Conservation (phyloP, 2,329 filamentous ascomycete species). For the Fusarium beomiforme region DNA sequence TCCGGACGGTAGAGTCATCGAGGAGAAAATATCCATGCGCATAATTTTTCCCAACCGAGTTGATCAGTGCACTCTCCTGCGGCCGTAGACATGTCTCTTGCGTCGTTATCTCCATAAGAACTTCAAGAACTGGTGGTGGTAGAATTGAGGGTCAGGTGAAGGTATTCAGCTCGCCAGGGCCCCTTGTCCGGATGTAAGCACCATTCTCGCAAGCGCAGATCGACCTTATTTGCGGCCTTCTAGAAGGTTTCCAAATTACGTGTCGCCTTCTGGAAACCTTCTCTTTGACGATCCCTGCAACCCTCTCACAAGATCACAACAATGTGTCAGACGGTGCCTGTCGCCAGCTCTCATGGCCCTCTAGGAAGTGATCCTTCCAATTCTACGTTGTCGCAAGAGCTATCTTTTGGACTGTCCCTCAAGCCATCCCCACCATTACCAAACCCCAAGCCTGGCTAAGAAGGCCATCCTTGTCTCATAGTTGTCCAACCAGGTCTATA, state of each 20-base stretch:
- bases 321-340: conserved; percentile 10
- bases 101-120: neutral
- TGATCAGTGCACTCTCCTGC: conserved; percentile 13
- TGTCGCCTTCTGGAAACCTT: conserved; percentile 9
- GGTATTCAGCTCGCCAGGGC: conserved; percentile 1
- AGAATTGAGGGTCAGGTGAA: conserved; percentile 12
- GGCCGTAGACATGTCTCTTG: neutral
- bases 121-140: conserved; percentile 2
- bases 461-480: neutral
- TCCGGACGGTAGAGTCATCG: neutral
- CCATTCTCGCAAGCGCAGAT: neutral
- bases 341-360: neutral
- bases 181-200: conserved; percentile 3
- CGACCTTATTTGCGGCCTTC: neutral
- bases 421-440: neutral
- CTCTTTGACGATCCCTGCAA: neutral
- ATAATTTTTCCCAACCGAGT: neutral
- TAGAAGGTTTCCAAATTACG: conserved; percentile 9
- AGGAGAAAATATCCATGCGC: neutral
- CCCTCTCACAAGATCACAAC: neutral
- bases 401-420: neutral
- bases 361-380: conserved; percentile 4
- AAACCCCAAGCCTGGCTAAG: neutral
- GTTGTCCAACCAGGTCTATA: neutral
- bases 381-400: neutral